Base-by-base conservation (phyloP, 2,329 filamentous ascomycete genomes). In the Talaromyces albobiverticillius region DNA sequence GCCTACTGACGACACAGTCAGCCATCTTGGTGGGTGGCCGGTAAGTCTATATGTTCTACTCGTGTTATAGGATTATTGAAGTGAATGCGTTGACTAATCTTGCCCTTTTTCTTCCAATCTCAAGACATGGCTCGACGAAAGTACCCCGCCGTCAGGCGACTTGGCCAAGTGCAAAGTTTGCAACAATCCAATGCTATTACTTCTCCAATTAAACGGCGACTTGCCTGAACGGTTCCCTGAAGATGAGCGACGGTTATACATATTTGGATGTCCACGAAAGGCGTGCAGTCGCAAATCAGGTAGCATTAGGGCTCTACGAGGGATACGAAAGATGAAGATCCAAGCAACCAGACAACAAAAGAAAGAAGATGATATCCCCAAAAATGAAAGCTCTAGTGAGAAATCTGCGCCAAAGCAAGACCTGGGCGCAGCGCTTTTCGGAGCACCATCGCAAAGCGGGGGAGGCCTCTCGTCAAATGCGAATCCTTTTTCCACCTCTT, bases 201-300 rank as follows among this genome's bases (percentile, higher is more conserved):
- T 99, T 3, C 82, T 99, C 45, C 91, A 99, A 71, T 82, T 99
- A 25, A 90, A 99, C 71, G 92, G 85, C 64, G 91, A 96, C 68
- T 80, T 97, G 3, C 92, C 91, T 13, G 88, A 93, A 53, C 81
- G 84, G 46, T 96, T 96, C 65, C 88, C 91, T 1, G 85, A 86
- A 53, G 90, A 97, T 71, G 90, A 96, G 65, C 82, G 94, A 61
- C 84, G 93, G 58, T 70, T 99, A 16, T 97, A 96, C 66, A 79
- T 99, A 11, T 91, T 95, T 70, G 83, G 83, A 16, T 99, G 94
- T 71, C 82, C 85, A 56, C 81, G 83, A 60, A 89, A 89, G 69
- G 78, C 83, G 10, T 99, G 94, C 68, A 83, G 89, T 64, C 82
- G 92, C 59, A 93, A 90, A 64, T 81, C 86, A 18, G 94, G 94